Percentiles rank a stretch among this genome's conserved stretches.
Evolutionary conservation across 1,284 basidiomycete species (phyloP).

Genomic region (Neonothopanus nambi): DNA sequence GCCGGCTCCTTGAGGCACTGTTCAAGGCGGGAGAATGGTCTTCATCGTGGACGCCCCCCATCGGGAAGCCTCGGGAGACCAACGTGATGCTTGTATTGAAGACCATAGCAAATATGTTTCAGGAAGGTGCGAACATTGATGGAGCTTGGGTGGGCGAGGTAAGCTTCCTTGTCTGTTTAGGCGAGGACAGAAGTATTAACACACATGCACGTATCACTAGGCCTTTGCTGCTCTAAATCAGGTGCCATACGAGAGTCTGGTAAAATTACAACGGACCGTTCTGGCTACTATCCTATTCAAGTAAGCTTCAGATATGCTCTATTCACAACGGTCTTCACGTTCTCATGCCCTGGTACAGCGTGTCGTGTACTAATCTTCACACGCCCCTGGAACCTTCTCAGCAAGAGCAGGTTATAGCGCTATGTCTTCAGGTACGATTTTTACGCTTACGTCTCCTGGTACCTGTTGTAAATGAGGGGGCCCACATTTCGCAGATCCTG

Average conservation of each 20-base stretch:
- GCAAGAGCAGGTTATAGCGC: slow-evolving; percentile 39
- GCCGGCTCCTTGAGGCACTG: slow-evolving; percentile 60
- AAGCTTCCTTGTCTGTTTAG: slow-evolving; percentile 20
- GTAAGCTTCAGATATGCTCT: slow-evolving; percentile 41
- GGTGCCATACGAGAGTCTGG: slow-evolving; percentile 54
- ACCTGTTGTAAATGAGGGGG: neutral
- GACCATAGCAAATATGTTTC: slow-evolving; percentile 80
- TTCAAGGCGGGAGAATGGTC: slow-evolving; percentile 74
- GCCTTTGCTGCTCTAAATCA: slow-evolving; percentile 54
- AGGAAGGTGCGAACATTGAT: slow-evolving; percentile 47
- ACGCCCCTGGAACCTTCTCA: slow-evolving; percentile 36
- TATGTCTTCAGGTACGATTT: slow-evolving; percentile 47
- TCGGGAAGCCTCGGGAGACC: slow-evolving; percentile 76
- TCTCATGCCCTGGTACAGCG: slow-evolving; percentile 36
- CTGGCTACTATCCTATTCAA: slow-evolving; percentile 82
- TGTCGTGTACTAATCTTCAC: slow-evolving; percentile 59
- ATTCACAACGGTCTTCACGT: neutral
- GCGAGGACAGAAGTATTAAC: too few species aligned
- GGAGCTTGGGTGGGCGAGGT: slow-evolving; percentile 56
- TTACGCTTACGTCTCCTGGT: too few species aligned
- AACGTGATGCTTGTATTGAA: slow-evolving; percentile 87
- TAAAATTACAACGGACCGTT: slow-evolving; percentile 72
- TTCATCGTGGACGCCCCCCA: slow-evolving; percentile 49
- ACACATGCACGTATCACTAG: slow-evolving; percentile 32
- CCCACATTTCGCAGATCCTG: slow-evolving; percentile 48